A percentile compares a stretch with the other conserved stretches of the same genome.
Evolutionary conservation across 805 yeast species (phyloP).

Genomic region (Metschnikowia bowlesiae): DNA sequence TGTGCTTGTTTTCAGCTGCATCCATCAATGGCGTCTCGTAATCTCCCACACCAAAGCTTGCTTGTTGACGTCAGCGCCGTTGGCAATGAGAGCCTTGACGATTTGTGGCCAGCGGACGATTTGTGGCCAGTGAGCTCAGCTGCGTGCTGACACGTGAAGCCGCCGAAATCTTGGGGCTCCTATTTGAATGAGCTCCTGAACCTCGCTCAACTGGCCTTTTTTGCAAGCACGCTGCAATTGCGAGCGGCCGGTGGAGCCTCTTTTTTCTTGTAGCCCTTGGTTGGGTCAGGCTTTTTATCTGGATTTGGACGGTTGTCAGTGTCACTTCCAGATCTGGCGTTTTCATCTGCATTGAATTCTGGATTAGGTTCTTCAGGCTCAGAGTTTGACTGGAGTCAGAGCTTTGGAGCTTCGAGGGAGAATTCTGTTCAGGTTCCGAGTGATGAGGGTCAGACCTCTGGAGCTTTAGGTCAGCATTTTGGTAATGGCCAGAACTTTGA

Average conservation of each 20-base stretch:
- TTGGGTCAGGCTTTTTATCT: background rate
- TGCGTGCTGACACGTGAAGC: slow-evolving; percentile 84
- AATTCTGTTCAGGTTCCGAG: no score
- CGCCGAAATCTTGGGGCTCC: slow-evolving; percentile 80
- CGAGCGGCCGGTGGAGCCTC: slow-evolving; percentile 82
- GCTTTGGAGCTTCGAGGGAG: no score
- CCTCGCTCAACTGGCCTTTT: slow-evolving; percentile 64
- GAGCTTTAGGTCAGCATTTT: no score
- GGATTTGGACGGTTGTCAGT: background rate
- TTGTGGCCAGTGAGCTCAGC: slow-evolving; percentile 82
- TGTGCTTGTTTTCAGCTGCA: slow-evolving; percentile 80
- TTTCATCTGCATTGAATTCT: background rate
- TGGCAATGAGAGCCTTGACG: slow-evolving; percentile 57
- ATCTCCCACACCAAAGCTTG: slow-evolving; percentile 75
- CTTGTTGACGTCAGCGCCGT: slow-evolving; percentile 75
- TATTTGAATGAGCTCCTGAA: slow-evolving; percentile 56
- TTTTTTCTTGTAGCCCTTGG: slow-evolving; percentile 31
- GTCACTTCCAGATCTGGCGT: background rate
- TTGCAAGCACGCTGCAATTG: slow-evolving; percentile 77
- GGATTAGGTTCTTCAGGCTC: no score
- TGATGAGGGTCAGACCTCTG: no score
- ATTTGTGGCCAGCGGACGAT: slow-evolving; percentile 75
- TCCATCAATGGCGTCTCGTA: slow-evolving; percentile 87
- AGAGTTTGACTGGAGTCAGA: no score
- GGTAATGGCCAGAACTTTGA: no score